These are phyloP conservation scores for Chaetomium fimeti DNA, from an alignment of 495 filamentous ascomycete genomes.

Conservation along the genomic window DNA sequence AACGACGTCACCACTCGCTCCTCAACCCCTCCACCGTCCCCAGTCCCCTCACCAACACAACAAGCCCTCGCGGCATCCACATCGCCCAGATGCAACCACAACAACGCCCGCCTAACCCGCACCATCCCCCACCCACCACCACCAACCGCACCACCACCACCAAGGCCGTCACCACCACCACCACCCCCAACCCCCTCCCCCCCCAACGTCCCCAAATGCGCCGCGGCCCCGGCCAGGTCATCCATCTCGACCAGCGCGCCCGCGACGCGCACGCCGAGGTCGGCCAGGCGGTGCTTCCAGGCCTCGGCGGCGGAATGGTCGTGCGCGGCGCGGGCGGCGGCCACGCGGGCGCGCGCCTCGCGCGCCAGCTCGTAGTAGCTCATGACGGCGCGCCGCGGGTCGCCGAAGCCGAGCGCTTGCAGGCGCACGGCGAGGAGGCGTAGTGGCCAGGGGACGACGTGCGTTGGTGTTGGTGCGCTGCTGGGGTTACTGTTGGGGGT, in stretches of 20 bases:
- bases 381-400: conserved; percentile 79
- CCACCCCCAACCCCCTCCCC: too few relatives aligned
- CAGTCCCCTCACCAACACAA: conserved; percentile 34
- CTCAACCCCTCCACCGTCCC: conserved; percentile 25
- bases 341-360: conserved; percentile 63
- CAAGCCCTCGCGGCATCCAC: conserved; percentile 61
- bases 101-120: conserved; percentile 55
- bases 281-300: conserved; percentile 68
- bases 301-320: conserved; percentile 50
- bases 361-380: conserved; percentile 83
- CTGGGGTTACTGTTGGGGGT: background rate
- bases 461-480: conserved; percentile 24
- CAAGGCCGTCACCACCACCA: background rate
- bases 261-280: conserved; percentile 74
- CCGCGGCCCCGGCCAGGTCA: conserved; percentile 71
- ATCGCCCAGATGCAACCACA: conserved; percentile 76
- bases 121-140: conserved; percentile 33
- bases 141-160: conserved; percentile 1
- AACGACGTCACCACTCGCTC: conserved; percentile 59
- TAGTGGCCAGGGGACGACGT: conserved; percentile 84
- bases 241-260: conserved; percentile 89
- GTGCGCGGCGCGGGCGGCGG: conserved; percentile 32
- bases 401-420: conserved; percentile 79
- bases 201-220: conserved; percentile 54
- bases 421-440: conserved; percentile 77